phyloP scores from a whole-genome alignment of 2,329 filamentous ascomycete genomes.

The Bisporella sp. region DNA sequence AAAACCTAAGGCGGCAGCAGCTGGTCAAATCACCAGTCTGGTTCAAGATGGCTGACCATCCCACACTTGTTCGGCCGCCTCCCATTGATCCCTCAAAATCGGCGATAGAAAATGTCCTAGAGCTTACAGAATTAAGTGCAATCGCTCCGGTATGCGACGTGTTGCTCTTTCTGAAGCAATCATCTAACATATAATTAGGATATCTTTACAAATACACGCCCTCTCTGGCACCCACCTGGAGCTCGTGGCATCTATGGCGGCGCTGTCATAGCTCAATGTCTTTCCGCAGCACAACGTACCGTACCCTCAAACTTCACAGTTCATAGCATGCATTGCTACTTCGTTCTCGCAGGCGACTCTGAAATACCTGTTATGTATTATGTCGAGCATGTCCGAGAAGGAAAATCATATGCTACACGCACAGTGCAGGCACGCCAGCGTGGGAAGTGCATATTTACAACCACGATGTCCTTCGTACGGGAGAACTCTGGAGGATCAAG shows the following conservation, averaged over 20 bases:
- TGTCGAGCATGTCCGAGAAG: slow-evolving; percentile 88
- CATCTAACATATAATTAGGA: slow-evolving; percentile 44
- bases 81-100: slow-evolving; percentile 66
- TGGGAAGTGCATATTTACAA: slow-evolving; percentile 89
- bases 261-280: slow-evolving; percentile 85
- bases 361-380: slow-evolving; percentile 88
- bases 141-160: slow-evolving; percentile 59
- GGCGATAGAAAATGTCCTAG: slow-evolving; percentile 81
- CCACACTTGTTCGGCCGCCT: slow-evolving; percentile 69
- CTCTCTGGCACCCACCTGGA: slow-evolving; percentile 85
- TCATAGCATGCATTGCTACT: slow-evolving; percentile 99
- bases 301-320: slow-evolving; percentile 74
- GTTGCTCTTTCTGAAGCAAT: background rate
- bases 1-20: too few relatives aligned
- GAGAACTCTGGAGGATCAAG: slow-evolving; percentile 47
- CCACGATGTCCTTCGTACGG: slow-evolving; percentile 81
- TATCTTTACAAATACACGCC: slow-evolving; percentile 90
- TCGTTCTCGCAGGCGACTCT: slow-evolving; percentile 82
- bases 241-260: slow-evolving; percentile 93
- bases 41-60: slow-evolving; percentile 24
- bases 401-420: slow-evolving; percentile 80
- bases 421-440: slow-evolving; percentile 93
- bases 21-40: too few relatives aligned
- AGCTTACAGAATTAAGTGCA: slow-evolving; percentile 71
- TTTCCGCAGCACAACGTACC: slow-evolving; percentile 81